Conservation (phyloP, 164 flowering plant species). For the Vitis riparia region DNA sequence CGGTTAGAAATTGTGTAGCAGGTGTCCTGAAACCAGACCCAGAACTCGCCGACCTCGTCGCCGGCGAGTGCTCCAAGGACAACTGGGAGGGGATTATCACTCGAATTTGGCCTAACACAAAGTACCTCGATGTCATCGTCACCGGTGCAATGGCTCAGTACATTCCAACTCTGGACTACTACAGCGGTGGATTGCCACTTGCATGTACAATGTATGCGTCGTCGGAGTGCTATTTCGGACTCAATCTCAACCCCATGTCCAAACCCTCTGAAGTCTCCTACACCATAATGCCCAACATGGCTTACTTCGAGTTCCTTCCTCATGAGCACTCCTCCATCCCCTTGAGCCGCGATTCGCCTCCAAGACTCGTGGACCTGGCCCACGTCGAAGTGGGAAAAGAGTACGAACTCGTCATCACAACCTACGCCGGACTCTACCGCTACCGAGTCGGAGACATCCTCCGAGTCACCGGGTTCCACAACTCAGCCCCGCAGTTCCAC, state of each 20-base stretch:
- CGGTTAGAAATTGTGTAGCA: constrained; percentile 24
- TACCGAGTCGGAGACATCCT: constrained; percentile 73
- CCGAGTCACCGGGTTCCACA: constrained; percentile 69
- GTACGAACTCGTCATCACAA: constrained; percentile 63
- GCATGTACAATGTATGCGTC: constrained; percentile 71
- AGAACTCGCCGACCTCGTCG: constrained; percentile 44
- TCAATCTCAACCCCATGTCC: constrained; percentile 60
- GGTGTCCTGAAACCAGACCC: constrained; percentile 37
- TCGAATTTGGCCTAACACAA: constrained; percentile 64
- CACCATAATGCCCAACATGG: constrained; percentile 78
- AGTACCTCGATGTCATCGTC: constrained; percentile 62
- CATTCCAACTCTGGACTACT: constrained; percentile 64
- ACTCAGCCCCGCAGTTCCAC: constrained; percentile 68
- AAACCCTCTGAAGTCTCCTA: constrained; percentile 60
- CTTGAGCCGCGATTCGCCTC: constrained; percentile 20
- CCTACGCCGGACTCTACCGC: constrained; percentile 56
- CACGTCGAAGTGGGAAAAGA: constrained; percentile 55
- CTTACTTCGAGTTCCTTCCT: constrained; percentile 64
- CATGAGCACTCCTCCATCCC: constrained; percentile 19
- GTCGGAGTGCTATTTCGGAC: constrained; percentile 60
- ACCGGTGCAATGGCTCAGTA: constrained; percentile 71
- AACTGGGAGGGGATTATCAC: constrained; percentile 59
- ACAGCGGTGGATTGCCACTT: constrained; percentile 54
- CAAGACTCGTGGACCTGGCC: constrained; percentile 45
- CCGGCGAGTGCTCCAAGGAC: constrained; percentile 32